These are phyloP conservation scores for Solanum lycopersicoides DNA, from an alignment of 257 asterid genomes.

Conservation along the genomic window DNA sequence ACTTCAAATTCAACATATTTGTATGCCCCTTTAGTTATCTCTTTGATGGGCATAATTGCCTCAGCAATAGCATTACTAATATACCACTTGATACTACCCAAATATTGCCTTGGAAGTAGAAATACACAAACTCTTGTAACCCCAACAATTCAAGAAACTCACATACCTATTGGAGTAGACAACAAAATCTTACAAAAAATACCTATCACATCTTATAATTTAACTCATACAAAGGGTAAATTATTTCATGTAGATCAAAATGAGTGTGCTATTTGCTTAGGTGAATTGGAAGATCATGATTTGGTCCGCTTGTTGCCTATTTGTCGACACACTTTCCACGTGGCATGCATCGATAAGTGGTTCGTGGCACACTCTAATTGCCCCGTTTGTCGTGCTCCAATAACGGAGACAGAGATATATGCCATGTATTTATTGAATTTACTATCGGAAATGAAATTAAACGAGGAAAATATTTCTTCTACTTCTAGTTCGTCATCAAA, in stretches of 20 bases:
- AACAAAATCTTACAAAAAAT: background rate
- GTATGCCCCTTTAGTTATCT: background rate
- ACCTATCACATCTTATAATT: background rate
- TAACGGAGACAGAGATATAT: background rate
- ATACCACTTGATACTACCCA: background rate
- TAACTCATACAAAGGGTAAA: background rate
- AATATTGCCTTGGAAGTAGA: background rate
- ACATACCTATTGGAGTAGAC: background rate
- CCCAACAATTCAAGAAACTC: background rate
- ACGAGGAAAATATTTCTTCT: background rate
- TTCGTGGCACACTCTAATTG: background rate
- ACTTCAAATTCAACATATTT: background rate
- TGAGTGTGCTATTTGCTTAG: background rate
- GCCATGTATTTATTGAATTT: background rate
- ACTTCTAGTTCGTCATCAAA: background rate
- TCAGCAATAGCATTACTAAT: background rate
- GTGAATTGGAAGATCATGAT: background rate
- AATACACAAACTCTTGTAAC: background rate
- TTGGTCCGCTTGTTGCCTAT: background rate
- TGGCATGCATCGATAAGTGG: background rate
- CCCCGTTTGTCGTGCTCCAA: background rate
- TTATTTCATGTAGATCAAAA: background rate
- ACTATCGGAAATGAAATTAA: background rate
- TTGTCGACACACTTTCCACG: background rate
- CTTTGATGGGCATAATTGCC: background rate